These are phyloP conservation scores for Ceratocystis papillata DNA, from an alignment of 2,329 filamentous ascomycete species.

Conservation along the genomic window DNA sequence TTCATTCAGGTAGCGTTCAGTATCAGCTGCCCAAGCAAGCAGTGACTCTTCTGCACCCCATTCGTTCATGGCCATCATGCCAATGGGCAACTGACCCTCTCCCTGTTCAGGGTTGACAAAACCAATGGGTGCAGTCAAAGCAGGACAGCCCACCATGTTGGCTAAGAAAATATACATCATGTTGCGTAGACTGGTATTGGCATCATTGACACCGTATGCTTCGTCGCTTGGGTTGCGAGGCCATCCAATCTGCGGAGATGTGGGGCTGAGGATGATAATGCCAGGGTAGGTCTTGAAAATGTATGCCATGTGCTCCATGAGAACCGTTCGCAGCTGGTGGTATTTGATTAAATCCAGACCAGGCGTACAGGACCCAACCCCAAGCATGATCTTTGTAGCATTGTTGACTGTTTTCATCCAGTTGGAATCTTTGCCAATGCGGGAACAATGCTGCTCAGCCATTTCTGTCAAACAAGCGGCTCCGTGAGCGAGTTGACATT, in stretches of 20 bases:
- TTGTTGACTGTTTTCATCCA: slow-evolving; percentile 49
- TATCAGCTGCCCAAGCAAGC: slow-evolving; percentile 48
- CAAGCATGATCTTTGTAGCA: slow-evolving; percentile 59
- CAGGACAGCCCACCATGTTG: slow-evolving; percentile 70
- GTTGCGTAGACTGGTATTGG: slow-evolving; percentile 58
- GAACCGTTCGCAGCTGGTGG: slow-evolving; percentile 59
- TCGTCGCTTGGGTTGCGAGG: slow-evolving; percentile 48
- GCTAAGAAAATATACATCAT: slow-evolving; percentile 83
- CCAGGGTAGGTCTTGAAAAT: slow-evolving; percentile 62
- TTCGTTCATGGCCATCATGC: slow-evolving; percentile 53
- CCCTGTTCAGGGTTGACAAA: slow-evolving; percentile 51
- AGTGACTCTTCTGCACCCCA: slow-evolving; percentile 57
- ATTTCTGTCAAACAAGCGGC: slow-evolving; percentile 67
- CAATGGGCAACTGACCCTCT: slow-evolving; percentile 49
- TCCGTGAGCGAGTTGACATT: slow-evolving; percentile 67
- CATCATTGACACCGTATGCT: slow-evolving; percentile 63
- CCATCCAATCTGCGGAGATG: slow-evolving; percentile 66
- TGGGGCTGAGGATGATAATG: slow-evolving; percentile 68
- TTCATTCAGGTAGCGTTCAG: slow-evolving; percentile 45
- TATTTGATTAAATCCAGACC: slow-evolving; percentile 61
- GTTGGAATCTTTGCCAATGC: slow-evolving; percentile 36
- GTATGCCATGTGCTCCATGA: slow-evolving; percentile 68
- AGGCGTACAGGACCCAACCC: slow-evolving; percentile 52
- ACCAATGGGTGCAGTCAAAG: slow-evolving; percentile 63
- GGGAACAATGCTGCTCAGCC: slow-evolving; percentile 38